Evolutionary conservation across 345 rosid genomes (phyloP).

Genomic region (Salix arbutifolia): DNA sequence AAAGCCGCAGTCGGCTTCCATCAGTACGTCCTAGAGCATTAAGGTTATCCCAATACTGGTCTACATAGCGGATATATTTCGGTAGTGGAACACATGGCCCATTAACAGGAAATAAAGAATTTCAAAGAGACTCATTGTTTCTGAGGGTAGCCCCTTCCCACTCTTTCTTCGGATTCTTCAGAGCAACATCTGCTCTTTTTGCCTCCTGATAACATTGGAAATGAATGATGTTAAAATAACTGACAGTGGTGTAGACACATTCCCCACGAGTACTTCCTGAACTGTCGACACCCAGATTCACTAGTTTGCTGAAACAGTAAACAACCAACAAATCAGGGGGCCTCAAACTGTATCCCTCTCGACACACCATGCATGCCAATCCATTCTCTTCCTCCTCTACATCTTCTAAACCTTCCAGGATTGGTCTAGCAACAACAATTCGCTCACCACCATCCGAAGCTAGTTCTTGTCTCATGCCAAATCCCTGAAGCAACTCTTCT

Average conservation of each 20-base stretch:
- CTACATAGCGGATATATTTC: too few species aligned
- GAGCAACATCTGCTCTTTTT: conserved; percentile 94
- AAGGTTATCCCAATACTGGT: too few species aligned
- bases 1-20: too few species aligned
- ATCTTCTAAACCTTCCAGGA: conserved; percentile 90
- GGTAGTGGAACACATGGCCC: too few species aligned
- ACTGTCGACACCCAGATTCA: conserved; percentile 82
- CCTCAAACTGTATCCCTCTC: conserved; percentile 94
- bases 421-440: conserved; percentile 72
- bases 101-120: too few species aligned
- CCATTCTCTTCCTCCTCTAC: conserved; percentile 98
- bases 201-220: conserved; percentile 99
- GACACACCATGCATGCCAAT: conserved; percentile 94
- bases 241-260: conserved; percentile 95
- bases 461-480: conserved; percentile 83
- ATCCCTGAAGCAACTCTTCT: conserved; percentile 82
- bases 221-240: conserved; percentile 88
- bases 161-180: conserved; percentile 96
- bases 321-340: conserved; percentile 87
- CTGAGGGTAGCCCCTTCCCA: too few species aligned
- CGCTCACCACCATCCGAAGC: conserved; percentile 91
- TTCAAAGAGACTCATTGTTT: too few species aligned
- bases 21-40: too few species aligned
- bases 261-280: conserved; percentile 95
- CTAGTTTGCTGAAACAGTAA: conserved; percentile 86